Conservation (phyloP, 2,329 filamentous ascomycete species). For the Colletotrichum lini region DNA sequence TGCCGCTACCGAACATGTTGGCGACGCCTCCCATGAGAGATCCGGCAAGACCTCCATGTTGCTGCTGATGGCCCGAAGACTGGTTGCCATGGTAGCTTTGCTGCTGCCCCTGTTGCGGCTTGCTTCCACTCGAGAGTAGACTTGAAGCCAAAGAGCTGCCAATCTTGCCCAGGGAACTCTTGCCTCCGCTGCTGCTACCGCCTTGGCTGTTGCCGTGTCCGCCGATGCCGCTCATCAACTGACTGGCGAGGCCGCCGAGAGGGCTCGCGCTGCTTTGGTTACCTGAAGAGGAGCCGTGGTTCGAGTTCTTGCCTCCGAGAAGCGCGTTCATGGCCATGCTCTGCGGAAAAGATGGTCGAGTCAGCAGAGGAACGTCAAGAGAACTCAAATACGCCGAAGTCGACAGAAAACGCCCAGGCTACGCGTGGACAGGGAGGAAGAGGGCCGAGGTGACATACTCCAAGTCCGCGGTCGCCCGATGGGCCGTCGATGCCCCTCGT, state of each 20-base stretch:
- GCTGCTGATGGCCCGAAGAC: slow-evolving; percentile 51
- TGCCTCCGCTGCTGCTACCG: slow-evolving; percentile 52
- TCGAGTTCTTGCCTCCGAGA: slow-evolving; percentile 63
- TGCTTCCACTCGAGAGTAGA: slow-evolving; percentile 65
- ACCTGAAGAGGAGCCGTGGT: slow-evolving; percentile 47
- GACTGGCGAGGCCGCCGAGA: slow-evolving; percentile 63
- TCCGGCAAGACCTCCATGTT: slow-evolving; percentile 66
- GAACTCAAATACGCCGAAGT: slow-evolving; percentile 12
- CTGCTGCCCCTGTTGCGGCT: slow-evolving; percentile 57
- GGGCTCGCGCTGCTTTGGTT: slow-evolving; percentile 55
- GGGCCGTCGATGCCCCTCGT: slow-evolving; percentile 66
- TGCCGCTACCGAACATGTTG: slow-evolving; percentile 66
- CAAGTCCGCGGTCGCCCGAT: slow-evolving; percentile 73
- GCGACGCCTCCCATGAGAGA: slow-evolving; percentile 69
- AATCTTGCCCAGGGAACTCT: slow-evolving; percentile 65
- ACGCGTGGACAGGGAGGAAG: slow-evolving; percentile 1
- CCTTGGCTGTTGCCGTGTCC: slow-evolving; percentile 47
- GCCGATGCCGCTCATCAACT: slow-evolving; percentile 59
- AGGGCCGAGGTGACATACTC: slow-evolving; percentile 65
- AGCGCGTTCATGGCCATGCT: slow-evolving; percentile 74
- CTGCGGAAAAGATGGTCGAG: slow-evolving; percentile 52
- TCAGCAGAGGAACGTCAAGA: slow-evolving; percentile 12
- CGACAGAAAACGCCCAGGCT: not conserved
- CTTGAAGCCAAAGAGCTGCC: slow-evolving; percentile 70
- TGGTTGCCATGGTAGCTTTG: slow-evolving; percentile 67